Conservation (phyloP, 805 yeast genomes). For the Hanseniaspora guilliermondii region DNA sequence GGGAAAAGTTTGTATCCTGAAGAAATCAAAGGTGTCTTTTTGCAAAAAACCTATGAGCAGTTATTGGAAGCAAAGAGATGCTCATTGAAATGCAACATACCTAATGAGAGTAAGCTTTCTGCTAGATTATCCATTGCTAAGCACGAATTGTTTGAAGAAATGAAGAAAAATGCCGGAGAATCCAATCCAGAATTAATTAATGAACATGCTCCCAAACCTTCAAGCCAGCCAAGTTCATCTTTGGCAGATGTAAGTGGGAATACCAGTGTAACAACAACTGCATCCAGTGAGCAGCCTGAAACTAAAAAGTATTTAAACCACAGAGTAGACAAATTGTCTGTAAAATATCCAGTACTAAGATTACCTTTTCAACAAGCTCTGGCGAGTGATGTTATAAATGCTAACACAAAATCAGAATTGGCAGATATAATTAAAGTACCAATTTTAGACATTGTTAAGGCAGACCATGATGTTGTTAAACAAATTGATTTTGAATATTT, state of each 20-base stretch:
- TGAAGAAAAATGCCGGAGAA: neutral
- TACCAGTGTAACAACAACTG: neutral
- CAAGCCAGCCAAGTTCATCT: neutral
- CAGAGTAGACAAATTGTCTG: neutral
- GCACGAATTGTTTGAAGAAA: neutral
- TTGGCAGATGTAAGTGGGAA: neutral
- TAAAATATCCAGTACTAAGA: neutral
- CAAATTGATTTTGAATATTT: conserved; percentile 1
- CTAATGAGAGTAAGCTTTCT: neutral
- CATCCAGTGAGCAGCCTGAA: neutral
- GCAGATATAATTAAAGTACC: neutral
- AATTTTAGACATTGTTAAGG: neutral
- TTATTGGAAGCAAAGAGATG: conserved; percentile 9
- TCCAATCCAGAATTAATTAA: too few species aligned
- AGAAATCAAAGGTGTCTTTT: conserved; percentile 3
- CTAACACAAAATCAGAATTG: neutral
- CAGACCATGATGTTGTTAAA: neutral
- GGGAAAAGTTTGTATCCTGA: conserved; percentile 13
- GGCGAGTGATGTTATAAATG: neutral
- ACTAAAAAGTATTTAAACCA: neutral
- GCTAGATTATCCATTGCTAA: conserved; percentile 2
- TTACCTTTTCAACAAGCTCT: neutral
- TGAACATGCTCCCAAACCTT: neutral
- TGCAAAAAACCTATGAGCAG: conserved; percentile 13
- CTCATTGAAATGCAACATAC: neutral